Evolutionary conservation across 2,329 filamentous ascomycete genomes (phyloP).

Genomic region (Colletotrichum cereale): DNA sequence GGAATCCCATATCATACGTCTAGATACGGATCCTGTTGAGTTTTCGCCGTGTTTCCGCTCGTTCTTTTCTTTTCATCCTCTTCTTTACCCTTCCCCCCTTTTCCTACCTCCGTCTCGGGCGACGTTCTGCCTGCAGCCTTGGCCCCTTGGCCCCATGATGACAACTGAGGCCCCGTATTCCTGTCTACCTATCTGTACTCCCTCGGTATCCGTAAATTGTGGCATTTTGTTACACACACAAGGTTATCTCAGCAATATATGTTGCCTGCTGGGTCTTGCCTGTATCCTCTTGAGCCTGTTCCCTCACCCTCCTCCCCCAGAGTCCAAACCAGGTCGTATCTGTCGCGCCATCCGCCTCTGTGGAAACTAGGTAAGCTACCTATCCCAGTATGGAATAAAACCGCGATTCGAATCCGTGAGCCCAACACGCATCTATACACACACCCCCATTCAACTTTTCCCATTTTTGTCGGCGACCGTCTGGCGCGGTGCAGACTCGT

Average conservation of each 20-base stretch:
- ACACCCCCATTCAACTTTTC: constrained; percentile 28
- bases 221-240: not conserved
- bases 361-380: not conserved
- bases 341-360: not conserved
- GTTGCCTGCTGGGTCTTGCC: not conserved
- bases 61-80: not conserved
- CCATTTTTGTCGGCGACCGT: constrained; percentile 16
- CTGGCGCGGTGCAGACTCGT: not conserved
- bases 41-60: not conserved
- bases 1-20: constrained; percentile 20
- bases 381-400: not conserved
- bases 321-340: not conserved
- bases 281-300: not conserved
- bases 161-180: not conserved
- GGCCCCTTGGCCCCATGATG: not conserved
- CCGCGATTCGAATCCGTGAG: not conserved
- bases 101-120: not conserved
- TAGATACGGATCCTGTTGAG: constrained; percentile 14
- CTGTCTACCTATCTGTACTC: not conserved
- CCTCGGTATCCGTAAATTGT: not conserved
- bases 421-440: constrained; percentile 8
- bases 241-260: not conserved
- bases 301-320: not conserved
- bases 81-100: not conserved
- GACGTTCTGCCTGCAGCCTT: not conserved